Base-by-base conservation (phyloP, 2,329 filamentous ascomycete genomes). In the Aspergillus ochraceus region DNA sequence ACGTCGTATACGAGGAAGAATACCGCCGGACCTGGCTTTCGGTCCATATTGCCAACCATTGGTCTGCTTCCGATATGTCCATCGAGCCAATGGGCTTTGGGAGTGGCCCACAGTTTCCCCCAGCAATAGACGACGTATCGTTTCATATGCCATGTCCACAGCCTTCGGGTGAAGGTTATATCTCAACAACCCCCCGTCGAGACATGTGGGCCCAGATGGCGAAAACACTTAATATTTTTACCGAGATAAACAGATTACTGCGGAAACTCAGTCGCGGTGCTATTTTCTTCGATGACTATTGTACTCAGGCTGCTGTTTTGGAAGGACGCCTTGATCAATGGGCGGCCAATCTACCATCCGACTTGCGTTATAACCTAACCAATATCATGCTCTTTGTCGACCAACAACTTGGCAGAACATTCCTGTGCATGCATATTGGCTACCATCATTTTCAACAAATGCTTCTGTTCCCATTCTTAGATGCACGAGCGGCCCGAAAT, bases 131-230 rank as follows among this genome's bases (percentile, higher is more conserved):
- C 52, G 66, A 68, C 47, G 60, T 60, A n/a, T 57, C 51, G 8
- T 68, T 68, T 46, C 61, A 59, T 29, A 61, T 56, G 3, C 36
- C 53, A 24, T 49, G 55, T 36, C 56, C 62, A 12, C 58, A 60
- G 9, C 56, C 59, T 3, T 9, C 60, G 26, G 54, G 52, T 19
- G 50, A 55, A 14, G 19, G 24, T n/a, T 19, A 24, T n/a, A 26
- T 52, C 11, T 26, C 58, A 19, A 45, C 46, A 9, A 29, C 55
- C n/a, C 58, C 42, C 6, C 49, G 59, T n/a, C 63, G 53, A 51
- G 61, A 64, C 22, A 66, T 68, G 66, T 67, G 65, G 65, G 64
- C 65, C 19, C 60, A 64, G 14, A 67, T 67, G 65, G 64, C 64
- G 6, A 57, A 52, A 24, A 63, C 62, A 6, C 57, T 67, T 9